Evolutionary conservation across 139 green algal species (phyloP).

Genomic region (Picochlorum costavermella): DNA sequence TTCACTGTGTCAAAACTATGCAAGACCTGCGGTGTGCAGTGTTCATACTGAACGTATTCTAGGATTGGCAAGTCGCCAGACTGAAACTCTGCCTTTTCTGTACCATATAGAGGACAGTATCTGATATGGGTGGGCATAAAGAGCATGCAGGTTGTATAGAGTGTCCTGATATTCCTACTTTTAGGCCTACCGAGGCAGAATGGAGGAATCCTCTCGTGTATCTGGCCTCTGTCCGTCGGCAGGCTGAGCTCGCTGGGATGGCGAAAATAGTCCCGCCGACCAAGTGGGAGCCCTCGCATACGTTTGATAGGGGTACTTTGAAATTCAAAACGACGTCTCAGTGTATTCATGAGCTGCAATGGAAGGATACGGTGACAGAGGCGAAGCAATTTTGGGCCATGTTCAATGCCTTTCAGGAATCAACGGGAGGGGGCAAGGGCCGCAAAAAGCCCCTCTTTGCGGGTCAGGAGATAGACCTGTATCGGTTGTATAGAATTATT

Average conservation of each 20-base stretch:
- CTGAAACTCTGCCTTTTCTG: no score
- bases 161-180: slow-evolving; percentile 44
- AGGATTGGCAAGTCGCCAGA: no score
- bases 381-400: slow-evolving; percentile 44
- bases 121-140: not conserved
- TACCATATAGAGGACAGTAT: not conserved
- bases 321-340: slow-evolving; percentile 68
- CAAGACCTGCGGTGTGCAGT: no score
- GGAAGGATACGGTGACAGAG: slow-evolving; percentile 18
- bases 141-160: slow-evolving; percentile 3
- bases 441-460: slow-evolving; percentile 48
- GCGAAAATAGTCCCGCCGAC: slow-evolving; percentile 61
- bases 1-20: no score
- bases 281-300: slow-evolving; percentile 55
- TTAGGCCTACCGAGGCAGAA: slow-evolving; percentile 55
- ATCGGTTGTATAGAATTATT: slow-evolving; percentile 51
- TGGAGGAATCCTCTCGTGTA: slow-evolving; percentile 62
- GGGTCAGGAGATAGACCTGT: slow-evolving; percentile 66
- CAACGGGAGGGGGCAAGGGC: slow-evolving; percentile 20
- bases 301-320: slow-evolving; percentile 44
- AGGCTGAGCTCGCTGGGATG: slow-evolving; percentile 56
- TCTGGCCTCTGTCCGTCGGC: slow-evolving; percentile 42
- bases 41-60: no score
- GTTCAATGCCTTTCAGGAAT: slow-evolving; percentile 43
- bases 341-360: slow-evolving; percentile 70